Evolutionary conservation across 139 green algal species (phyloP), one percentile per base, ranked within the genome.

Genomic region (Coccomyxa sp.): DNA sequence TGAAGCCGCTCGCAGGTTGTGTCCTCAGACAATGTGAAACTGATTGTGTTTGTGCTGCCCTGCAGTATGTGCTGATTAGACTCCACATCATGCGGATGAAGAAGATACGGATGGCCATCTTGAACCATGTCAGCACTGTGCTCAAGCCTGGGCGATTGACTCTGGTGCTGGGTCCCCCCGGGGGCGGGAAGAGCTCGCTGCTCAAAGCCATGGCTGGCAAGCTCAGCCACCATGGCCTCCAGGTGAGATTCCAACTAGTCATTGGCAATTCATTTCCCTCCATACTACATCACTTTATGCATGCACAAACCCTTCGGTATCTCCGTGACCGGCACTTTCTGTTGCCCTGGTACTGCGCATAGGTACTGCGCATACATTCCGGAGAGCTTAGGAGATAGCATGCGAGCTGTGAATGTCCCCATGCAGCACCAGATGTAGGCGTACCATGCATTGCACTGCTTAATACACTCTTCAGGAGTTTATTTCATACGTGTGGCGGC

Each of bases 131-230:
- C 45, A 84, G 75, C 80, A 67, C 31, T 3, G 58, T 87, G 16
- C 51, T 88, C 27, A 83, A 57, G 58, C 85, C 85, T 38, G 85
- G 85, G 13, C 66, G 81, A 16, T 71, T 59, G 4, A 88, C 85
- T 12, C 78, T 88, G 67, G 30, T 88, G 77, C 67, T 88, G 81
- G 85, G 85, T 13, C 85, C 85, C 16, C 85, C 85, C 12, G 77
- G 59, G 18, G 77, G 30, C 63, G 84, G 84, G 14, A 87, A 87
- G 84, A 83, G 76, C 23, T 85, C 84, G 12, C 76, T 87, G 38
- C 81, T 87, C 27, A 87, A 87, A 66, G 77, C 63, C 11, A 63
- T 87, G 17, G 84, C 84, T 23, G 84, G 84, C 38, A 85, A 82
- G 76, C 81, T 87, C 76, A n/a, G 67, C 0, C 77, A 77, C 25